These are phyloP conservation scores for Firmiana major DNA, from an alignment of 345 rosid genomes.

Conservation along the genomic window DNA sequence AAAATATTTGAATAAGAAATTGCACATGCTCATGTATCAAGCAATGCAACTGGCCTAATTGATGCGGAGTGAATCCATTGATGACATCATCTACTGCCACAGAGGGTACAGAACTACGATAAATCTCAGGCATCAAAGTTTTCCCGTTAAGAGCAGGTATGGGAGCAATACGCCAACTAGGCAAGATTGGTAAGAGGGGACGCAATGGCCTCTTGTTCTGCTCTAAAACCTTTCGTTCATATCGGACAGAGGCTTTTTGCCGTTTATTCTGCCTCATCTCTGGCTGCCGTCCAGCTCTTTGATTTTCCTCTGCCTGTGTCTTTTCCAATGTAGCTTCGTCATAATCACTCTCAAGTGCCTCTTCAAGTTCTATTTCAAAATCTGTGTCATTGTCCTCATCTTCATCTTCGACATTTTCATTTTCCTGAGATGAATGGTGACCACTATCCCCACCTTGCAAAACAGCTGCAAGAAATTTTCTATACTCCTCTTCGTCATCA, in stretches of 20 bases:
- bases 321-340: constrained; percentile 49
- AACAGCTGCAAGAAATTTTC: constrained; percentile 88
- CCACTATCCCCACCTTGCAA: constrained; percentile 58
- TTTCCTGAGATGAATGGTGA: constrained; percentile 31
- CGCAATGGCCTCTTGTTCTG: constrained; percentile 69
- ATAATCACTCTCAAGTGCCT: constrained; percentile 81
- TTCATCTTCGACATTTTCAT: constrained; percentile 53
- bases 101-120: constrained; percentile 20
- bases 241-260: constrained; percentile 43
- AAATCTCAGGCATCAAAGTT: constrained; percentile 26
- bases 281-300: constrained; percentile 46
- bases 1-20: constrained; percentile 81
- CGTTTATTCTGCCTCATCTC: constrained; percentile 81
- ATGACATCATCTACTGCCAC: constrained; percentile 29
- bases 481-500: constrained; percentile 83
- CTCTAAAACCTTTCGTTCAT: constrained; percentile 42
- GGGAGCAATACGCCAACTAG: constrained; percentile 29
- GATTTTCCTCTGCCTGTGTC: constrained; percentile 22
- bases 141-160: constrained; percentile 26
- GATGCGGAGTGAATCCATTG: constrained; percentile 60
- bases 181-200: constrained; percentile 65
- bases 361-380: constrained; percentile 91
- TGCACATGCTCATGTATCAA: constrained; percentile 82
- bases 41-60: constrained; percentile 72
- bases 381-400: constrained; percentile 91